These are phyloP conservation scores for Diaporthe batatas DNA, from an alignment of 2,329 filamentous ascomycete species.

Conservation along the genomic window DNA sequence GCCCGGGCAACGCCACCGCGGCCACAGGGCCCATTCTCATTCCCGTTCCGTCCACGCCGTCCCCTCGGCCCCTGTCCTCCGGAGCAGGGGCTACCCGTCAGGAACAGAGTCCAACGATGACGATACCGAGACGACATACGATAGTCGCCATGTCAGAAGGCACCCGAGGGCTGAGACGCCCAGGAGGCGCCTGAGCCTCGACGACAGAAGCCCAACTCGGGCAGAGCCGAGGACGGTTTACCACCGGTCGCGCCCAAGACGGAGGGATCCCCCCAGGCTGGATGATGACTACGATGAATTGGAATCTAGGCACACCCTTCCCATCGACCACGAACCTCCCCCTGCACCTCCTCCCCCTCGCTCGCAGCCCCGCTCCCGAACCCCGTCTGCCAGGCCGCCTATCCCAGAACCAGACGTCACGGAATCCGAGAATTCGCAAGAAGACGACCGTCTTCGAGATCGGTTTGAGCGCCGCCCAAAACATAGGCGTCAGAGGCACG, in stretches of 20 bases:
- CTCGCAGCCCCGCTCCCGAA: conserved; percentile 42
- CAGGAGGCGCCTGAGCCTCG: conserved; percentile 37
- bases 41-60: conserved; percentile 33
- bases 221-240: conserved; percentile 33
- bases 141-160: conserved; percentile 51
- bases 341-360: conserved; percentile 41
- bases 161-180: conserved; percentile 43
- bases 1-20: conserved; percentile 48
- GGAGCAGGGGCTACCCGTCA: conserved; percentile 53
- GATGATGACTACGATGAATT: conserved; percentile 42
- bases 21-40: conserved; percentile 47
- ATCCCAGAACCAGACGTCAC: conserved; percentile 29
- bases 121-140: conserved; percentile 55
- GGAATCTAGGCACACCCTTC: conserved; percentile 44
- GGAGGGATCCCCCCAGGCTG: conserved; percentile 26
- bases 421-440: conserved; percentile 30
- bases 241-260: conserved; percentile 31
- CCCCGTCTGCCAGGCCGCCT: conserved; percentile 43
- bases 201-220: conserved; percentile 34
- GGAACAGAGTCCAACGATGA: conserved; percentile 52
- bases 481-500: conserved; percentile 46
- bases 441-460: conserved; percentile 40
- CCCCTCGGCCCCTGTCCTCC: conserved; percentile 55
- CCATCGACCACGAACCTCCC: conserved; percentile 37
- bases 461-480: conserved; percentile 35